Conservation (phyloP, 2,329 filamentous ascomycete species). For the Aquanectria penicillioides region DNA sequence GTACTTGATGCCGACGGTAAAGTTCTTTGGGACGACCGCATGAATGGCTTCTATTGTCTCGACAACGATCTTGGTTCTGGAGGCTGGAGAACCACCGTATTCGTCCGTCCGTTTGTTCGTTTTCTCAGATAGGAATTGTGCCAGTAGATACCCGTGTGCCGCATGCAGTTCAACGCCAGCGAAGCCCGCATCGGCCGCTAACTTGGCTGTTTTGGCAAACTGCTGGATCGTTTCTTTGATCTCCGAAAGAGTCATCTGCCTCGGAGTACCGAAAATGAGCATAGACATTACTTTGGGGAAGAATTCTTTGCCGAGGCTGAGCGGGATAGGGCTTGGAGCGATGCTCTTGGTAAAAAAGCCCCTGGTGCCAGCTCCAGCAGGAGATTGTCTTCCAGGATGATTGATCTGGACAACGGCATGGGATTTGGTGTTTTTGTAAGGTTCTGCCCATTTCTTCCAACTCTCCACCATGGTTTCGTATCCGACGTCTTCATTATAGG, state of each 20-base stretch:
- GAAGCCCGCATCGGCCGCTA: not conserved
- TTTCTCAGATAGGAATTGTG: not conserved
- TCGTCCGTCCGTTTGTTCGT: not conserved
- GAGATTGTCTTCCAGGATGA: constrained; percentile 4
- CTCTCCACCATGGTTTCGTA: not conserved
- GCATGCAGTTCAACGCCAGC: constrained; percentile 1
- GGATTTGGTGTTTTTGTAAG: not conserved
- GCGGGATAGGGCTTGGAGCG: not conserved
- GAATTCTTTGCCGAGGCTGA: not conserved
- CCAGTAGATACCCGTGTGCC: not conserved
- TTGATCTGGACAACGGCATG: not conserved
- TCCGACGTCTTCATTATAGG: not conserved
- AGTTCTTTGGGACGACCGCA: not conserved
- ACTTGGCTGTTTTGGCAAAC: not conserved
- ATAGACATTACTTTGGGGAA: not conserved
- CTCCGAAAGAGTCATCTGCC: not conserved
- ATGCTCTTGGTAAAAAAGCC: constrained; percentile 4
- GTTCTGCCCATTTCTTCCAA: not conserved
- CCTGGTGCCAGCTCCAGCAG: not conserved
- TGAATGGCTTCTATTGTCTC: not conserved
- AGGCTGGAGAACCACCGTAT: not conserved
- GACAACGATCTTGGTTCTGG: not conserved
- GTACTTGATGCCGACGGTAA: not conserved
- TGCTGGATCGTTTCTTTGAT: not conserved
- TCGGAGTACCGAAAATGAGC: not conserved